phyloP scores from a whole-genome alignment of 805 yeast genomes.

The Grigorovia humatica region DNA sequence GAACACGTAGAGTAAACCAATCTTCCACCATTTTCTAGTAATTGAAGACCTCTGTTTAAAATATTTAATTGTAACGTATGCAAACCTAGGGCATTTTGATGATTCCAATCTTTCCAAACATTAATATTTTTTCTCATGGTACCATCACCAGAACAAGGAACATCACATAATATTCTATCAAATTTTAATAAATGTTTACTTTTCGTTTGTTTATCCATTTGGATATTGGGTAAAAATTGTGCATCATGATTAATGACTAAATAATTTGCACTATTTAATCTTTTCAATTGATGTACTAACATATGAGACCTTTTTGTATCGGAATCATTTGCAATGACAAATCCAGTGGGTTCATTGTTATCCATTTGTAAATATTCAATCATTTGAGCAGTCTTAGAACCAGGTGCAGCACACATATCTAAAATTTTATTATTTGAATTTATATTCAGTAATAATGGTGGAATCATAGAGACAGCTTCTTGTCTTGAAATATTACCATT shows the following conservation, averaged over 20 bases:
- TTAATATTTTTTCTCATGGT: slow-evolving; percentile 94
- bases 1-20: slow-evolving; percentile 96
- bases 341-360: slow-evolving; percentile 62
- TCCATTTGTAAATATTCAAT: slow-evolving; percentile 78
- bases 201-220: slow-evolving; percentile 18
- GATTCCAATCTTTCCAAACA: slow-evolving; percentile 91
- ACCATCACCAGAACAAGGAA: slow-evolving; percentile 98
- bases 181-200: slow-evolving; percentile 49
- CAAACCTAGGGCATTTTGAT: slow-evolving; percentile 81
- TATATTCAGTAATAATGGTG: slow-evolving; percentile 84
- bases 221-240: slow-evolving; percentile 82
- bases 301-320: slow-evolving; percentile 93
- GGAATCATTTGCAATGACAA: slow-evolving; percentile 91
- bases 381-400: slow-evolving; percentile 93
- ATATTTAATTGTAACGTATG: slow-evolving; percentile 85
- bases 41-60: slow-evolving; percentile 78
- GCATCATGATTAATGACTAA: slow-evolving; percentile 96
- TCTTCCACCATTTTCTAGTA: slow-evolving; percentile 81
- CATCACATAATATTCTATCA: slow-evolving; percentile 92
- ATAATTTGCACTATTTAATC: slow-evolving; percentile 86
- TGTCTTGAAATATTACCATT: slow-evolving; percentile 94
- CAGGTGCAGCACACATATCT: slow-evolving; percentile 99
- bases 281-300: slow-evolving; percentile 94
- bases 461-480: slow-evolving; percentile 98
- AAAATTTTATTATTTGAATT: slow-evolving; percentile 83